Evolutionary conservation across 441 rosid genomes (phyloP).

Genomic region (Populus hybrid): DNA sequence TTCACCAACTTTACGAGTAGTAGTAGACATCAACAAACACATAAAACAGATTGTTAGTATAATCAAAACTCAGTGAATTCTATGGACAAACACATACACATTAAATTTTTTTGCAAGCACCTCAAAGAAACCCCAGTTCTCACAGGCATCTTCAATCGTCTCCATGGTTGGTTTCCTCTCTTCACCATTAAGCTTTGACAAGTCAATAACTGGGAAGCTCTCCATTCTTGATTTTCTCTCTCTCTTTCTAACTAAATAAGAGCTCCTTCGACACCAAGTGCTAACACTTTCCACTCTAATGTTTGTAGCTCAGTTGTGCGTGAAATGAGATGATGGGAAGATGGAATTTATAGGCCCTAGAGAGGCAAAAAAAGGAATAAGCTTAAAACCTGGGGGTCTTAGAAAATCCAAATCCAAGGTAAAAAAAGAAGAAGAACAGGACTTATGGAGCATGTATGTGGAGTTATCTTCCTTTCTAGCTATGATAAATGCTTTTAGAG

Average conservation of each 20-base stretch:
- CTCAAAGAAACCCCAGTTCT: too few species aligned
- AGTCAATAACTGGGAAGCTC: conserved; percentile 62
- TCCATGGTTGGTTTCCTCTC: too few species aligned
- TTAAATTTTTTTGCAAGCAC: too few species aligned
- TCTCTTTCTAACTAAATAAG: neutral
- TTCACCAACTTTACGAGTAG: too few species aligned
- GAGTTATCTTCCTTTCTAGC: neutral
- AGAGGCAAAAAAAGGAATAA: conserved; percentile 2
- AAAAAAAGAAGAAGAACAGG: neutral
- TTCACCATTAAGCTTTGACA: too few species aligned
- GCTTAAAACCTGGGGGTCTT: neutral
- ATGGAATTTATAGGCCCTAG: conserved; percentile 46
- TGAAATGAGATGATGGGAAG: conserved; percentile 17
- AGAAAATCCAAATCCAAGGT: neutral
- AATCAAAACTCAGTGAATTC: too few species aligned
- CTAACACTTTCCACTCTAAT: too few species aligned
- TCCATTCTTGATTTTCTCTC: conserved; percentile 38
- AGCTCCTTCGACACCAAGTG: too few species aligned
- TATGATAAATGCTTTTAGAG: neutral
- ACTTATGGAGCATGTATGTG: conserved; percentile 17
- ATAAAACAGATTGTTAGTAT: too few species aligned
- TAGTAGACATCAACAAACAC: too few species aligned
- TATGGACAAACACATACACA: too few species aligned
- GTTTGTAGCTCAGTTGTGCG: neutral
- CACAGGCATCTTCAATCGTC: too few species aligned